These are phyloP conservation scores for Papiliotrema terrestris DNA, from an alignment of 1,284 basidiomycete genomes.

Conservation along the genomic window DNA sequence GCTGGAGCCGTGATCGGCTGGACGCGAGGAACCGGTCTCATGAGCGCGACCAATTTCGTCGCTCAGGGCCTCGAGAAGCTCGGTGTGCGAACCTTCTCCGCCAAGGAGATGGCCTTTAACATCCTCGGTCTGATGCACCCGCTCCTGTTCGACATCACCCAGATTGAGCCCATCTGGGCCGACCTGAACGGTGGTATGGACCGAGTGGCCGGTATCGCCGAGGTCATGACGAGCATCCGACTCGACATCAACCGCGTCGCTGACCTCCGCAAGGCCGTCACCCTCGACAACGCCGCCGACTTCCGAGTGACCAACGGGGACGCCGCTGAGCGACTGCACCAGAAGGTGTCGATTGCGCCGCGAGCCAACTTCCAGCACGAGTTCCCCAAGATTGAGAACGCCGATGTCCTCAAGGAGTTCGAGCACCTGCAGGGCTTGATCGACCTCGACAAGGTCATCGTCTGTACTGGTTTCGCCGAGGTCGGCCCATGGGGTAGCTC, in stretches of 20 bases:
- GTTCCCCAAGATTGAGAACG: conserved; percentile 75
- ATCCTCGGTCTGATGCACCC: conserved; percentile 98
- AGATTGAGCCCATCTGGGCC: conserved; percentile 98
- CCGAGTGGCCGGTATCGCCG: conserved; percentile 88
- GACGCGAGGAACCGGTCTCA: conserved; percentile 97
- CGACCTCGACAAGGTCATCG: conserved; percentile 92
- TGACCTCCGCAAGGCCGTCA: conserved; percentile 85
- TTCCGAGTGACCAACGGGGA: conserved; percentile 88
- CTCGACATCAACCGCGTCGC: conserved; percentile 70
- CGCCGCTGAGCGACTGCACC: conserved; percentile 87
- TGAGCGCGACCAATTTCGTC: conserved; percentile 92
- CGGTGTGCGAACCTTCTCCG: conserved; percentile 95
- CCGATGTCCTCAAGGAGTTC: conserved; percentile 66
- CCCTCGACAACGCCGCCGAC: conserved; percentile 90
- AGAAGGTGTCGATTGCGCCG: conserved; percentile 88
- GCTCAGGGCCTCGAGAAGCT: conserved; percentile 90
- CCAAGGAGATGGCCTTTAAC: conserved; percentile 99
- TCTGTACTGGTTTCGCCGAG: conserved; percentile 94
- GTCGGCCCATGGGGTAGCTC: conserved; percentile 99
- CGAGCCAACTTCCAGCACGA: conserved; percentile 96
- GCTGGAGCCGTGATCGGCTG: conserved; percentile 98
- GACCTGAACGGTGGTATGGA: conserved; percentile 98
- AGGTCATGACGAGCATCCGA: conserved; percentile 85
- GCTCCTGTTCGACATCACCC: conserved; percentile 98
- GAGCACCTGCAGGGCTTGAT: conserved; percentile 76